Conservation (phyloP, 768 basidiomycete genomes). For the Hysterangium stoloniferum region DNA sequence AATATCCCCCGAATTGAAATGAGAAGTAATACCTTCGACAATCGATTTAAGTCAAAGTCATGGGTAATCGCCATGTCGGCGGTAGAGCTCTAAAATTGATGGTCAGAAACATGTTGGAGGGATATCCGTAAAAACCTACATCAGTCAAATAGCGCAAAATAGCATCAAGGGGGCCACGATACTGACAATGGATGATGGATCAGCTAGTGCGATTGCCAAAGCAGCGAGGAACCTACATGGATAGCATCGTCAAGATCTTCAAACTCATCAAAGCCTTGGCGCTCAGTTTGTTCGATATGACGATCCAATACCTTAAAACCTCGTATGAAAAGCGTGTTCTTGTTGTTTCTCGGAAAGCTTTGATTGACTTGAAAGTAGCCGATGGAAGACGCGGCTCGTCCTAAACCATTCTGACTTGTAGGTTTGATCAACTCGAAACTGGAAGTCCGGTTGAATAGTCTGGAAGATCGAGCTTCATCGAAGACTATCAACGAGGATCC, state of each 20-base stretch:
- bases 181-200: background rate
- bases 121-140: background rate
- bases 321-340: slow-evolving; percentile 1
- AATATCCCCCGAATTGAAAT: background rate
- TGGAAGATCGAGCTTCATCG: slow-evolving; percentile 1
- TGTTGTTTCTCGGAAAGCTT: too few species aligned
- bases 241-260: background rate
- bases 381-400: background rate
- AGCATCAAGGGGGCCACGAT: slow-evolving; percentile 1
- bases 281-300: slow-evolving; percentile 1
- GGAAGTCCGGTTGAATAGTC: background rate
- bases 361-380: slow-evolving; percentile 1
- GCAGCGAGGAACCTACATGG: background rate
- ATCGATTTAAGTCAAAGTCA: background rate
- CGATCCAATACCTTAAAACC: slow-evolving; percentile 8
- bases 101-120: background rate
- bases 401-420: background rate
- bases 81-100: background rate
- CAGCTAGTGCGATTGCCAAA: background rate
- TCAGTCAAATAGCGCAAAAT: slow-evolving; percentile 5
- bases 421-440: background rate
- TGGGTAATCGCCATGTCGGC: slow-evolving; percentile 6
- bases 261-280: background rate
- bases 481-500: slow-evolving; percentile 5
- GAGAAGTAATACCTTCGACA: background rate